Evolutionary conservation across 208 protist species (phyloP), one percentile per base, ranked within the genome.

Genomic region (Vickermania ingenoplastis): DNA sequence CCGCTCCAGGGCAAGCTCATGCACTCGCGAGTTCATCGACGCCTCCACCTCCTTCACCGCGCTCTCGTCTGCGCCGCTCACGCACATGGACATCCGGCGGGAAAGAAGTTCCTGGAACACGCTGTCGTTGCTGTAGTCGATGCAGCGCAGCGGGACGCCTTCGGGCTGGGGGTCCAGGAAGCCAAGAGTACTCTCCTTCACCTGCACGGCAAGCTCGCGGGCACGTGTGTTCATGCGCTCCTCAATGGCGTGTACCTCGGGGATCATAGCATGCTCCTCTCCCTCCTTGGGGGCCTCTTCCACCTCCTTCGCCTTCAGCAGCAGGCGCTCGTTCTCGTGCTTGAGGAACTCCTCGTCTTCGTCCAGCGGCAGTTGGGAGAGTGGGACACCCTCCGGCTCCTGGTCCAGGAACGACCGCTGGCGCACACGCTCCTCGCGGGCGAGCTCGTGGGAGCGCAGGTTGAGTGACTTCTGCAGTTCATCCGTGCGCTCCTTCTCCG

Each of bases 91-190:
- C 17, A 17, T 7, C 36, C 17, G 36, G 17, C 36, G 36, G 17
- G 36, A n/a, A 17, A 48, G 11, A 17, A 48, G 36, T n/a, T 7
- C 7, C 11, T 7, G 11, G 17, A 85, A 81, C 0, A 17, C 5
- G 0, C 60, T 48, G 61, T 89, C 82, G 17, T 27, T 21, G 29
- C 57, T 57, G 2, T 83, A 26, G 0, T 71, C 62, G 0, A 86
- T 56, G 13, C 59, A 41, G 0, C 54, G 23, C 1, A 81, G 58
- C 1, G 64, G 71, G 3, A 84, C 54, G 29, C 67, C 59, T 0
- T 64, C 63, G 0, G 70, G 71, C 1, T 70, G 36, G 11, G 48
- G 36, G 5, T 79, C 68, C 21, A 91, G 60, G 25, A 75, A 76
- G 30, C 55, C 57, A n/a, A 61, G 55, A 53, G 72, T 61, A 0